Evolutionary conservation across 768 basidiomycete species (phyloP).

Genomic region (Tricholoma furcatifolium): DNA sequence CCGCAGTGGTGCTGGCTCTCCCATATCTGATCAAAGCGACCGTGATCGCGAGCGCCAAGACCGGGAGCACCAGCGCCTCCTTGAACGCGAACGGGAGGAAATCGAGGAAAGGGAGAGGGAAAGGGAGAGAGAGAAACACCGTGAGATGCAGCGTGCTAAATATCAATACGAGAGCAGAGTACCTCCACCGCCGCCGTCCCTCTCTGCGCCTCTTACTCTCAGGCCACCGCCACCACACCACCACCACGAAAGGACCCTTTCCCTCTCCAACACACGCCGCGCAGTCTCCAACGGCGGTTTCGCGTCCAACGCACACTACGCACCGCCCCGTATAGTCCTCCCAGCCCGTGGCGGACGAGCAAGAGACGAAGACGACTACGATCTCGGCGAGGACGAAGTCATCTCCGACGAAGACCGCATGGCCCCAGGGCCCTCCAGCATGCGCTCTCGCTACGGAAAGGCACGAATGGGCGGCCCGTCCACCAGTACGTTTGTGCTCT

Average conservation of each 20-base stretch:
- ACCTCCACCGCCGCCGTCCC: not conserved
- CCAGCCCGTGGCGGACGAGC: not conserved
- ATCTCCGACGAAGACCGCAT: slow-evolving; percentile 2
- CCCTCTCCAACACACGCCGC: not conserved
- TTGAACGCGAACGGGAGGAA: not conserved
- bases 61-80: not conserved
- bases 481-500: slow-evolving; percentile 8
- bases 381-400: slow-evolving; percentile 5
- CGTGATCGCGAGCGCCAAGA: not conserved
- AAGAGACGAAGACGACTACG: not conserved
- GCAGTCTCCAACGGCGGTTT: not conserved
- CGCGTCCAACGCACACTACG: not conserved
- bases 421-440: not conserved
- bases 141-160: not conserved
- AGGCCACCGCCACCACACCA: slow-evolving; percentile 1
- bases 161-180: slow-evolving; percentile 1
- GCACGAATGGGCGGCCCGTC: not conserved
- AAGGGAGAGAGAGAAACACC: not conserved
- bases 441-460: not conserved
- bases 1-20: not conserved
- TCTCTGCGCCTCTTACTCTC: slow-evolving; percentile 3
- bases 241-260: not conserved
- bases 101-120: not conserved
- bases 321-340: not conserved
- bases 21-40: not conserved